phyloP scores from a whole-genome alignment of 2,329 filamentous ascomycete genomes.

The Sclerotinia borealis region DNA sequence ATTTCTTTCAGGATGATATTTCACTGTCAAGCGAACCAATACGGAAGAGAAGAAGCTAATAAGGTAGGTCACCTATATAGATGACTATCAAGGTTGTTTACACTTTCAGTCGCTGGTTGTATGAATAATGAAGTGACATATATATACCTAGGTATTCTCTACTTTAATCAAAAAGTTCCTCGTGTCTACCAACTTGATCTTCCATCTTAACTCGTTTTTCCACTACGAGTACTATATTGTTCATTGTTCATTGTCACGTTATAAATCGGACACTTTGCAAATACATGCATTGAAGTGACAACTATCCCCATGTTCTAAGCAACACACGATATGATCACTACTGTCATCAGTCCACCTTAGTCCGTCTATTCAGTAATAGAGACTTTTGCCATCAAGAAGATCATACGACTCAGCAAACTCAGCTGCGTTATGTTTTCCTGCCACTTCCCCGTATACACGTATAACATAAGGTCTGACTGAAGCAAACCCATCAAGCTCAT shows the following conservation, averaged over 20 bases:
- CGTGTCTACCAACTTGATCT: too few species aligned
- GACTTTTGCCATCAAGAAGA: neutral
- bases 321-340: neutral
- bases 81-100: slow-evolving; percentile 4
- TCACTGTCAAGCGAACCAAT: neutral
- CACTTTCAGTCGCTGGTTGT: neutral
- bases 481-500: slow-evolving; percentile 13
- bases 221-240: too few species aligned
- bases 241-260: neutral
- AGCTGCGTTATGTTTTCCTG: neutral
- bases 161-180: too few species aligned
- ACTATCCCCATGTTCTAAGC: neutral
- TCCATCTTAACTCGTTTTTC: too few species aligned
- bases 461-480: slow-evolving; percentile 13
- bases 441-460: neutral
- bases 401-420: neutral
- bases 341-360: neutral
- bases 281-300: neutral
- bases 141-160: too few species aligned
- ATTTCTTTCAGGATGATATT: neutral
- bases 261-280: neutral
- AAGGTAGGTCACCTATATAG: too few species aligned
- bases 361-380: neutral
- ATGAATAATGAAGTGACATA: too few species aligned
- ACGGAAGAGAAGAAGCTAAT: neutral